Evolutionary conservation across 129 eudicot genomes (phyloP).

Genomic region (Helianthus annuus): DNA sequence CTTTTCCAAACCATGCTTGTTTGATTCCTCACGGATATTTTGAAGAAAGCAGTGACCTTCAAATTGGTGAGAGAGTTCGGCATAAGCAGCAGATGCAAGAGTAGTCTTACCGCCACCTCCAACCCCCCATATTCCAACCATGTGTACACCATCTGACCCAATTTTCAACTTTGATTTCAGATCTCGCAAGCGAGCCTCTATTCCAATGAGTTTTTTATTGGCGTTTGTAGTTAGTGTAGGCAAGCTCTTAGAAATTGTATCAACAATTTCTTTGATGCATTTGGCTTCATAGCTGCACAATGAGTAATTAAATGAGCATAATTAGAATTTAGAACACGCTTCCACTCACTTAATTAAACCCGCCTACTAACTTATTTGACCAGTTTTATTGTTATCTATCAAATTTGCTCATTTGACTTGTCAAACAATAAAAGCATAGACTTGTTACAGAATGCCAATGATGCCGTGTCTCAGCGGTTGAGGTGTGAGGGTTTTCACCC

Average conservation of each 20-base stretch:
- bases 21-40: neutral
- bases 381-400: too few relatives aligned
- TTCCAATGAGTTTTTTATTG: neutral
- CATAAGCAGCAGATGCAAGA: neutral
- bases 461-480: too few relatives aligned
- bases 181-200: neutral
- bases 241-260: neutral
- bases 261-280: too few relatives aligned
- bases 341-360: too few relatives aligned
- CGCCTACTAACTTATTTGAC: too few relatives aligned
- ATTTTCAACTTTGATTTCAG: neutral
- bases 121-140: conserved; percentile 12
- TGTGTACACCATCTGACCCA: neutral
- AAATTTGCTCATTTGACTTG: too few relatives aligned
- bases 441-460: too few relatives aligned
- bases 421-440: too few relatives aligned
- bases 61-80: neutral
- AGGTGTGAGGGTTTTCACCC: too few relatives aligned
- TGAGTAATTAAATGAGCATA: too few relatives aligned
- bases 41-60: conserved; percentile 1
- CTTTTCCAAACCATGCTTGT: neutral
- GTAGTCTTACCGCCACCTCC: conserved; percentile 16
- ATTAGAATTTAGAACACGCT: too few relatives aligned
- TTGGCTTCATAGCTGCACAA: neutral
- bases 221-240: neutral